Evolutionary conservation across 495 filamentous ascomycete genomes (phyloP).

Genomic region (Penicillium canescens): DNA sequence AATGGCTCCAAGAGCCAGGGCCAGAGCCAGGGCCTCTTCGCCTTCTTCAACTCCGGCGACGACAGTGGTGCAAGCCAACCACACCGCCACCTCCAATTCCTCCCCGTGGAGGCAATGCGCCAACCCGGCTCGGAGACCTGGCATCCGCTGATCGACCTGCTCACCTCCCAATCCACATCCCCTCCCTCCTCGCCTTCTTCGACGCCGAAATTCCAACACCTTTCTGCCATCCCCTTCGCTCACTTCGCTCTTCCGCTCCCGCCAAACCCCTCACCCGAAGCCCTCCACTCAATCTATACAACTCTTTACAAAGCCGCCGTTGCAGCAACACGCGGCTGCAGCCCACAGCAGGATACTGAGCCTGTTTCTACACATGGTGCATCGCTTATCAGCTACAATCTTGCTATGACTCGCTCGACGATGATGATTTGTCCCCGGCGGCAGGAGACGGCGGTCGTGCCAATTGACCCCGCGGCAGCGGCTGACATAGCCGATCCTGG

Average conservation of each 20-base stretch:
- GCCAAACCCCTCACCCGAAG: conserved; percentile 33
- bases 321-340: conserved; percentile 25
- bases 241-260: conserved; percentile 51
- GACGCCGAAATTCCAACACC: conserved; percentile 20
- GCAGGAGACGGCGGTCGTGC: conserved; percentile 40
- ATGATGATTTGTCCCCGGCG: conserved; percentile 71
- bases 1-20: background rate
- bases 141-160: conserved; percentile 57
- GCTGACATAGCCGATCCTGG: conserved; percentile 50
- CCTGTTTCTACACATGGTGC: conserved; percentile 35
- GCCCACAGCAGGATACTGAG: conserved; percentile 2
- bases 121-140: conserved; percentile 46
- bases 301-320: conserved; percentile 57
- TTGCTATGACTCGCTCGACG: conserved; percentile 66
- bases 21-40: conserved; percentile 53
- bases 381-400: conserved; percentile 72
- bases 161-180: conserved; percentile 23
- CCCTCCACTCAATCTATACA: conserved; percentile 48
- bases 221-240: conserved; percentile 47
- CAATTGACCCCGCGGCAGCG: conserved; percentile 19
- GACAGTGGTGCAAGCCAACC: conserved; percentile 79
- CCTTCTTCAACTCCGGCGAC: conserved; percentile 81
- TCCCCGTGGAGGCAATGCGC: conserved; percentile 69
- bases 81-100: conserved; percentile 77
- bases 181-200: conserved; percentile 6